Evolutionary conservation across 2,329 filamentous ascomycete genomes (phyloP), one percentile per base, ranked within the genome.

Genomic region (Alternaria arborescens): DNA sequence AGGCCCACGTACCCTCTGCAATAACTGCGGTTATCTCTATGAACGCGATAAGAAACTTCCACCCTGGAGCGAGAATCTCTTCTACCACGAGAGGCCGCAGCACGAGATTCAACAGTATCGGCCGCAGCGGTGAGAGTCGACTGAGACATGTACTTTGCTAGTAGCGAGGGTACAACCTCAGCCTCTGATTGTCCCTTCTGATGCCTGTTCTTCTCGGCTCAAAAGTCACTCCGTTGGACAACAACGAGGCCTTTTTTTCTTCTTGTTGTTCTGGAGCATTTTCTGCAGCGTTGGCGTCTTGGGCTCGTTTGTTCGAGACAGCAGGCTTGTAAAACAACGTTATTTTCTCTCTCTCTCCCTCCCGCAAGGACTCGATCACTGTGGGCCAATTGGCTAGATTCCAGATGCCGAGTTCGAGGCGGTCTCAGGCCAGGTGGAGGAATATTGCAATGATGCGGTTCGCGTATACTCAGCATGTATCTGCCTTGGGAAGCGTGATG

Each of bases 1-100:
- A 55, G 94, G 94, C 55, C 87, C 91, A 65, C 90, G 92, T 80
- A 91, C 92, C 30, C 87, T 98, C 4, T 98, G 94, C 82, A 91
- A 94, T 79, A 97, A 97, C 77, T 98, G 94, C 77, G 94, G 93
- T 58, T 89, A 94, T 69, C 81, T 94, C 20, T 97, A 91, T 77
- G 94, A 97, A 80, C 89, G 93, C 55, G 92, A 96, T 78, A 90
- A 92, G 79, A 89, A 89, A 66, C 84, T 97, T 0, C 94, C 94
- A 8, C 87, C 88, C 28, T 93, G 90, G 89, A 88, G 88, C 3
- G 88, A 88, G 73, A 87, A 89, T 62, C 82, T 94, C 47, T 92
- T 93, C 74, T 73, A 71, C 38, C 67, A 75, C 58, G 82, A 84
- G 58, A 77, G 79, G 30, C 68, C 73, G 12, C 65, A 65, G 32